A percentile compares a stretch with the other conserved stretches of the same genome.
These are phyloP conservation scores for Candida ponderosae DNA, from an alignment of 805 yeast species.

Conservation along the genomic window DNA sequence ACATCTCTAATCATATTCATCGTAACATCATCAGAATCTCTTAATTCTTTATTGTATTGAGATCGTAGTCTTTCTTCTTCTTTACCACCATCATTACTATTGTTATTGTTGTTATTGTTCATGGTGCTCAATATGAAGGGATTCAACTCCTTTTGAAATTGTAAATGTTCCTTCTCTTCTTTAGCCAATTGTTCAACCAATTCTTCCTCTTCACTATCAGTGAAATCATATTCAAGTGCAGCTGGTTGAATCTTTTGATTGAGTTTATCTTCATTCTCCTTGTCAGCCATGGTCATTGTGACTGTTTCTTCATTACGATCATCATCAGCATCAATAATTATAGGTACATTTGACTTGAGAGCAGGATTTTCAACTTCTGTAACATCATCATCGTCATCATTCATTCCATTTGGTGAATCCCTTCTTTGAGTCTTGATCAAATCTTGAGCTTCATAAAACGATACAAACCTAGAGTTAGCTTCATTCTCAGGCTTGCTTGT, in stretches of 20 bases:
- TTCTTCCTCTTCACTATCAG: constrained; percentile 71
- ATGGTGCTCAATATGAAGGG: constrained; percentile 16
- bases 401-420: neutral
- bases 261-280: neutral
- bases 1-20: constrained; percentile 82
- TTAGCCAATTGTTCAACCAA: constrained; percentile 51
- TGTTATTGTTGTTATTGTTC: constrained; percentile 25
- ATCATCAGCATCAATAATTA: neutral
- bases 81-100: constrained; percentile 15
- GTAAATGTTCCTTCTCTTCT: constrained; percentile 68
- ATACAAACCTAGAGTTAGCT: constrained; percentile 37
- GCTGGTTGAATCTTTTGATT: constrained; percentile 7
- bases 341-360: neutral
- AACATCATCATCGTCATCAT: constrained; percentile 10
- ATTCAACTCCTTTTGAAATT: constrained; percentile 41
- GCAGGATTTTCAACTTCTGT: constrained; percentile 5
- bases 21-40: constrained; percentile 92
- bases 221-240: constrained; percentile 53
- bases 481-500: constrained; percentile 15
- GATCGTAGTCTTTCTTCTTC: constrained; percentile 47
- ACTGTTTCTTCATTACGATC: neutral
- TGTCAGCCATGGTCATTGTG: neutral
- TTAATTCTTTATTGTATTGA: constrained; percentile 54
- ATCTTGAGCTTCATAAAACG: constrained; percentile 41
- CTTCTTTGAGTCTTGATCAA: constrained; percentile 11